Percentiles rank a stretch among this genome's conserved stretches.
These are phyloP conservation scores for Giardia duodenalis DNA, from an alignment of 208 protist species.

Conservation along the genomic window DNA sequence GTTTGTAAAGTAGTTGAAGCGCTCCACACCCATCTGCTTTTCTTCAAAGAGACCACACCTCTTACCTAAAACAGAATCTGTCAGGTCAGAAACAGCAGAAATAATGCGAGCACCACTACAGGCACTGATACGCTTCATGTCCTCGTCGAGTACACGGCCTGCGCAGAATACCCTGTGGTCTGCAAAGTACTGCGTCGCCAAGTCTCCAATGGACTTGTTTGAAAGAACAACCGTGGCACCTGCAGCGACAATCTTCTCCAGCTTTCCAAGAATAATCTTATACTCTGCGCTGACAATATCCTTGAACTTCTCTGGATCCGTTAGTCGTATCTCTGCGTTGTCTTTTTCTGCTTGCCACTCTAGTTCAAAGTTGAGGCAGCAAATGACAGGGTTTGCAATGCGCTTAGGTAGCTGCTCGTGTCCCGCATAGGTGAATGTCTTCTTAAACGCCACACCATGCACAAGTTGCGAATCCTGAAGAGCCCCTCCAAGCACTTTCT, in stretches of 20 bases:
- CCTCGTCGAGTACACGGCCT: conserved; percentile 86
- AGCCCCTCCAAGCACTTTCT: conserved; percentile 95
- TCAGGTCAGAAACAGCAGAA: conserved; percentile 84
- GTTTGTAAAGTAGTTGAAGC: conserved; percentile 97
- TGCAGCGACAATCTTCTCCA: conserved; percentile 82
- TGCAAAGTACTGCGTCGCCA: conserved; percentile 99
- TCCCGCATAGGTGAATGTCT: conserved; percentile 98
- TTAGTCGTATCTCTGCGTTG: conserved; percentile 94
- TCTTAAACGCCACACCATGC: conserved; percentile 99
- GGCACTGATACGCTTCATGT: conserved; percentile 55
- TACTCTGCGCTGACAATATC: conserved; percentile 98
- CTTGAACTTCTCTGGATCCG: conserved; percentile 90
- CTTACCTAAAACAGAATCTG: conserved; percentile 67
- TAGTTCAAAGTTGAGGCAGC: conserved; percentile 97
- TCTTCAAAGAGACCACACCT: conserved; percentile 89
- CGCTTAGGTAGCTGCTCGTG: conserved; percentile 92
- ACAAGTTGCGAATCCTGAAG: conserved; percentile 91
- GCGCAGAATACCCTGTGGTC: conserved; percentile 97
- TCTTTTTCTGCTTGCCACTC: conserved; percentile 98
- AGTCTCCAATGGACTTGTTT: conserved; percentile 93
- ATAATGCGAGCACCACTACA: conserved; percentile 79
- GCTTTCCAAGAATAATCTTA: conserved; percentile 98
- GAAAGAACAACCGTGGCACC: conserved; percentile 95
- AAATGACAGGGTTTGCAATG: conserved; percentile 88
- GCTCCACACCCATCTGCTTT: conserved; percentile 81